Evolutionary conservation across 1,284 basidiomycete species (phyloP), one percentile per base, ranked within the genome.

Genomic region (Ustilago cynodontis): DNA sequence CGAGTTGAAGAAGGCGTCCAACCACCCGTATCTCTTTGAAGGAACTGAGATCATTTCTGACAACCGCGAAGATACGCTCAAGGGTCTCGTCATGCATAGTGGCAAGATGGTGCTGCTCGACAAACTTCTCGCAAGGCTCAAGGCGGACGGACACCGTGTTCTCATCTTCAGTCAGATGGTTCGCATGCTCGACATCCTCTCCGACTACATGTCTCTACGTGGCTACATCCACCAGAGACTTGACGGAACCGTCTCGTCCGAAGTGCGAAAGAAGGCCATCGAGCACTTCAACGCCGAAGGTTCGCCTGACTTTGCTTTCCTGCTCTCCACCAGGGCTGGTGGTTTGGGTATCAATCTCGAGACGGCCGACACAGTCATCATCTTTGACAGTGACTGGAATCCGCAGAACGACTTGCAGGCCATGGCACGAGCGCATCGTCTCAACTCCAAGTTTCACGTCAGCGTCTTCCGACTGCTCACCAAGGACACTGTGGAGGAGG

Each of bases 301-400:
- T 24, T 92, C 88, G 86, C 93, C 92, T 0, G 92, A 96, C 77
- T 87, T 84, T 67, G 81, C 82, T 43, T 86, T 86, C 62, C 59
- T 86, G 35, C 79, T 84, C 22, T 83, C 94, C 86, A 99, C 97
- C 0, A 91, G 95, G 65, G 97, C 97, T 26, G 97, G 97, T 86
- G 97, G 97, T 71, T 88, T 99, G 63, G 97, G 97, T 82, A 99
- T 99, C 89, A 99, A 99, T 86, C 88, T 99, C 63, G 99, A 96
- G 1, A 96, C 96, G 1, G 97, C 97, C 24, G 84, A 85, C 61
- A 98, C 97, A 1, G 97, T 99, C 75, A 88, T 99, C 65, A 99
- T 99, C 87, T 98, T 98, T 86, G 97, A 99, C 86, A 95, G 97
- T 84, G 97, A 99, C 85, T 99, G 97, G 97, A 99, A 99, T 86